phyloP scores from a whole-genome alignment of 2,329 filamentous ascomycete genomes.

The Botrytis elliptica region DNA sequence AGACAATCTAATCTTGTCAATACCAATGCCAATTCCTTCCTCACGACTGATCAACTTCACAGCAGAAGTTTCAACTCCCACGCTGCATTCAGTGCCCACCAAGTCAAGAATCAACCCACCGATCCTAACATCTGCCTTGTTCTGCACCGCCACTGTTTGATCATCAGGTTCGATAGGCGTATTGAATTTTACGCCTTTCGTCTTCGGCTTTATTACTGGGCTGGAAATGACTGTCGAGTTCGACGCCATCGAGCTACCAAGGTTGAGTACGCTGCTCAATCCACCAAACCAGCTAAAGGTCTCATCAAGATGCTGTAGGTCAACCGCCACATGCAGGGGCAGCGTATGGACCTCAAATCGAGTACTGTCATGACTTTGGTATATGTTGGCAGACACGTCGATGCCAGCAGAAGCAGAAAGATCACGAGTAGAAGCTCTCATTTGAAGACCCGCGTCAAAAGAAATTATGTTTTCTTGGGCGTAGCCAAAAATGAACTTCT shows the following conservation, averaged over 20 bases:
- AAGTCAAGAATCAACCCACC: conserved; percentile 75
- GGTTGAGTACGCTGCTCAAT: conserved; percentile 83
- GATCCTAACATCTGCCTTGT: conserved; percentile 74
- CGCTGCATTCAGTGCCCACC: conserved; percentile 72
- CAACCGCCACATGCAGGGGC: conserved; percentile 72
- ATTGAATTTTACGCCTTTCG: conserved; percentile 60
- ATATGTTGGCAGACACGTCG: conserved; percentile 56
- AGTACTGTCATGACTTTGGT: conserved; percentile 46
- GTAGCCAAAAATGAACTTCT: conserved; percentile 63
- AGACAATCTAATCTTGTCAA: conserved; percentile 71
- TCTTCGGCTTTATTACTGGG: conserved; percentile 43
- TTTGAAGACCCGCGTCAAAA: conserved; percentile 57
- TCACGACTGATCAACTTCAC: conserved; percentile 77
- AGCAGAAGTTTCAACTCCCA: conserved; percentile 74
- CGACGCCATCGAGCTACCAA: conserved; percentile 80
- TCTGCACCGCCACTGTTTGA: conserved; percentile 33
- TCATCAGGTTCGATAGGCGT: conserved; percentile 41
- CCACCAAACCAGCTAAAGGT: conserved; percentile 87
- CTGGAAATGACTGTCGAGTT: conserved; percentile 55
- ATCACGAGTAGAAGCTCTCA: conserved; percentile 59
- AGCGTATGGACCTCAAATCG: conserved; percentile 70
- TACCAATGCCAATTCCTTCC: conserved; percentile 67
- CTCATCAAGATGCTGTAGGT: conserved; percentile 80
- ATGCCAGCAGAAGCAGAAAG: conserved; percentile 56
- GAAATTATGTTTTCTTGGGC: conserved; percentile 61